Conservation (phyloP, 2,329 filamentous ascomycete genomes). For the Pyricularia grisea region DNA sequence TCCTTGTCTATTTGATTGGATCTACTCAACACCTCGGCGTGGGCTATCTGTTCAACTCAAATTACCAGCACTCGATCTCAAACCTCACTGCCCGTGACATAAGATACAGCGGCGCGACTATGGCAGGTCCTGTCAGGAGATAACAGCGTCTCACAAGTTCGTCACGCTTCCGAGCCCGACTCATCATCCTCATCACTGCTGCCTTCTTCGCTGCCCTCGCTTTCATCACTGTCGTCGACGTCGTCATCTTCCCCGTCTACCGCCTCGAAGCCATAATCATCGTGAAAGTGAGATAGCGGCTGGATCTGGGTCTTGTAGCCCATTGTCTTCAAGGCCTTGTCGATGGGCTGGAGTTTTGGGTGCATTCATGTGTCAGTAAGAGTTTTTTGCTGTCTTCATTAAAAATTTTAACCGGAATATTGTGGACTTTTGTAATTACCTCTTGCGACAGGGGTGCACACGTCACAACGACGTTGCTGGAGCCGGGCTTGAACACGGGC, state of each 20-base stretch:
- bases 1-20: background rate
- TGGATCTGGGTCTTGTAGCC: constrained; percentile 74
- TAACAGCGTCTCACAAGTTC: constrained; percentile 6
- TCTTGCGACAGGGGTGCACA: constrained; percentile 80
- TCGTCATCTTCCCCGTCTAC: constrained; percentile 53
- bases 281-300: constrained; percentile 70
- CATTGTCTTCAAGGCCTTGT: constrained; percentile 61
- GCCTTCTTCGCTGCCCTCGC: constrained; percentile 31
- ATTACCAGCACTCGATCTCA: background rate
- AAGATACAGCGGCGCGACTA: background rate
- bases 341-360: constrained; percentile 49
- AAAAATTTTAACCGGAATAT: background rate
- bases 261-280: constrained; percentile 75
- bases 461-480: constrained; percentile 78
- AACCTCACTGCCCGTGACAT: background rate
- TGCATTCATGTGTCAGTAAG: constrained; percentile 9
- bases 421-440: constrained; percentile 39
- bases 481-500: constrained; percentile 70
- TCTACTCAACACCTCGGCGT: background rate
- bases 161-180: constrained; percentile 19
- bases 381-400: background rate
- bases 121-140: background rate
- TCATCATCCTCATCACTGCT: constrained; percentile 28
- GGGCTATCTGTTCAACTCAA: background rate
- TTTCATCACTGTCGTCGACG: constrained; percentile 43